Evolutionary conservation across 768 basidiomycete species (phyloP).

Genomic region (Albatrellus ellisii): DNA sequence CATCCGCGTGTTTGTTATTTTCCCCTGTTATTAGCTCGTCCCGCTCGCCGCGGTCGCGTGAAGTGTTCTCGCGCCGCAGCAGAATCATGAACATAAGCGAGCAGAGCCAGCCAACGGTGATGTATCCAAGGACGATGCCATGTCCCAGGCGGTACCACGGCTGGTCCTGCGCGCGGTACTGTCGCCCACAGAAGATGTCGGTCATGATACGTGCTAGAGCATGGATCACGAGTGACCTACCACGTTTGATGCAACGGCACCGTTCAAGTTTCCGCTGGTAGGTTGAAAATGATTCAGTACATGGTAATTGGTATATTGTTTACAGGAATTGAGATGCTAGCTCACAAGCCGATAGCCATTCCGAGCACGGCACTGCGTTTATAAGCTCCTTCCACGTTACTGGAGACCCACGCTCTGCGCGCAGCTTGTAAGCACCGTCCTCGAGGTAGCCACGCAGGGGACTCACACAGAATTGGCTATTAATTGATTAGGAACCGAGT

Average conservation of each 20-base stretch:
- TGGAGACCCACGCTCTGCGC: constrained; percentile 53
- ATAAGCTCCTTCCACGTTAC: constrained; percentile 63
- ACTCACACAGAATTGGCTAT: constrained; percentile 35
- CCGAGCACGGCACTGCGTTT: constrained; percentile 60
- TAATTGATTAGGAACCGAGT: too few species aligned
- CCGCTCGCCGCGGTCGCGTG: constrained; percentile 51
- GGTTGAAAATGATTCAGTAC: not conserved
- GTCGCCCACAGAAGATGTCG: not conserved
- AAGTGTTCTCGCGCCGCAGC: constrained; percentile 44
- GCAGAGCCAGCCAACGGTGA: constrained; percentile 47
- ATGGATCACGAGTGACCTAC: constrained; percentile 23
- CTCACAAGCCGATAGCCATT: constrained; percentile 48
- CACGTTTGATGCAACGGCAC: constrained; percentile 53
- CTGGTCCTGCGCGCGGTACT: constrained; percentile 52
- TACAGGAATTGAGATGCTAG: too few species aligned
- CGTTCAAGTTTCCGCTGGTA: constrained; percentile 48
- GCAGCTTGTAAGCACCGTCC: constrained; percentile 8
- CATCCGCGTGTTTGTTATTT: constrained; percentile 28
- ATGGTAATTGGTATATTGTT: too few species aligned
- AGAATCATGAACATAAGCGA: constrained; percentile 33
- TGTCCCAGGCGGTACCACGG: constrained; percentile 66
- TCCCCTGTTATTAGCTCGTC: constrained; percentile 49
- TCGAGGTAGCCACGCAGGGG: constrained; percentile 1
- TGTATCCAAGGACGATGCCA: constrained; percentile 56
- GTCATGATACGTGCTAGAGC: not conserved